Evolutionary conservation across 345 rosid genomes (phyloP), one percentile per base, ranked within the genome.

Genomic region (Zanthoxylum bungeanum): DNA sequence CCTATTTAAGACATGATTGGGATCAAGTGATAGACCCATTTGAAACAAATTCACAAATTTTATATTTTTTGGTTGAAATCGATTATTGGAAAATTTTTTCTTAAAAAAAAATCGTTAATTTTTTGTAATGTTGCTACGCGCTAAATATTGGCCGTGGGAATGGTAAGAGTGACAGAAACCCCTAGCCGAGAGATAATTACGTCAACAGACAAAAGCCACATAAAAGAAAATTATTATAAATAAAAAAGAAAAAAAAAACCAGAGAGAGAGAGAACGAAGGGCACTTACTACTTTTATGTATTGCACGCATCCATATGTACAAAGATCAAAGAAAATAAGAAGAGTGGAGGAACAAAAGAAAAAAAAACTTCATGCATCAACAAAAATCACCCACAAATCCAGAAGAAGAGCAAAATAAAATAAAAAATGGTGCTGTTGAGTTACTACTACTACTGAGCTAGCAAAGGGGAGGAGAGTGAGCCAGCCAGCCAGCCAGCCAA

Each of bases 231-330:
- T n/a, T n/a, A 49, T 44, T 31, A 59, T 28, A 17, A 34, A 40
- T 50, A 8, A 46, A 33, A 69, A 36, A 57, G 25, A 49, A 58
- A 69, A 33, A 40, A 30, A 66, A 63, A 76, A 55, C 70, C 49
- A 44, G 79, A 75, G 76, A 66, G 75, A 61, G 71, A 64, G n/a
- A 51, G 60, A 31, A 64, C 49, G 73, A 25, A 63, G 72, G 62
- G 79, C 74, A 79, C 84, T 78, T 74, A 65, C 80, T 70, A 76
- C 81, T 87, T 87, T 84, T 88, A 76, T 76, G 84, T 80, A 82
- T 79, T 82, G 85, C 85, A 84, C 86, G 76, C 89, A 84, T 87
- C 85, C 77, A 79, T 77, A 80, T 81, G 52, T 42, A 53, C 79
- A 62, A 62, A 70, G 64, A 33, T 73, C 66, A 9, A 49, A 77